Conservation (phyloP, 2,329 filamentous ascomycete genomes). For the Arthrinium phaeospermum region DNA sequence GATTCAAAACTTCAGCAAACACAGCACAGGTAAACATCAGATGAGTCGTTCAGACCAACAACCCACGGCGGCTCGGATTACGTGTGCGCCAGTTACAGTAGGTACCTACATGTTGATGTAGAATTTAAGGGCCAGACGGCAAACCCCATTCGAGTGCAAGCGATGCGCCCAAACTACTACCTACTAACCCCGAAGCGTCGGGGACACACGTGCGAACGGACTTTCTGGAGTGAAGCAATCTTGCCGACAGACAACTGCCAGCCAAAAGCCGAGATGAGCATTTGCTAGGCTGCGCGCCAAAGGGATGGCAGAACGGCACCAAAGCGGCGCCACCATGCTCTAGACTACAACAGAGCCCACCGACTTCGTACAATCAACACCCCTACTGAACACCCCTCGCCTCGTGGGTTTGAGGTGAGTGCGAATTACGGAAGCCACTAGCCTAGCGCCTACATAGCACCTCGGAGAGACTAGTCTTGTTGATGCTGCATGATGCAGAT, state of each 20-base stretch:
- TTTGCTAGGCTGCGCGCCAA: slow-evolving; percentile 29
- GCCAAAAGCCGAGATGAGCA: slow-evolving; percentile 13
- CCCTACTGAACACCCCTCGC: background rate
- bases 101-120: background rate
- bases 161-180: background rate
- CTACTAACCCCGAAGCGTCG: background rate
- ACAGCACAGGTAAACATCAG: background rate
- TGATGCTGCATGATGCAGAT: background rate
- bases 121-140: background rate
- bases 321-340: slow-evolving; percentile 18
- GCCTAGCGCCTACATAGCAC: background rate
- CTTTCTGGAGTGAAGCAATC: background rate
- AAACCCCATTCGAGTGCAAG: background rate
- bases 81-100: background rate
- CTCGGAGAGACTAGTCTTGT: background rate
- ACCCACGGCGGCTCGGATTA: background rate
- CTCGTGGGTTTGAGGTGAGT: slow-evolving; percentile 8
- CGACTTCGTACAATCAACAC: background rate
- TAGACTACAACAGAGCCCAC: background rate
- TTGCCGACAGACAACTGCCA: slow-evolving; percentile 6
- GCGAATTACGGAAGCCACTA: slow-evolving; percentile 2
- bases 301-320: slow-evolving; percentile 31
- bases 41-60: background rate
- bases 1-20: slow-evolving; percentile 6
- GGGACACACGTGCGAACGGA: slow-evolving; percentile 11